A percentile compares a stretch with the other conserved stretches of the same genome.
Conservation (phyloP, 2,329 filamentous ascomycete genomes). For the Colletotrichum sublineola region DNA sequence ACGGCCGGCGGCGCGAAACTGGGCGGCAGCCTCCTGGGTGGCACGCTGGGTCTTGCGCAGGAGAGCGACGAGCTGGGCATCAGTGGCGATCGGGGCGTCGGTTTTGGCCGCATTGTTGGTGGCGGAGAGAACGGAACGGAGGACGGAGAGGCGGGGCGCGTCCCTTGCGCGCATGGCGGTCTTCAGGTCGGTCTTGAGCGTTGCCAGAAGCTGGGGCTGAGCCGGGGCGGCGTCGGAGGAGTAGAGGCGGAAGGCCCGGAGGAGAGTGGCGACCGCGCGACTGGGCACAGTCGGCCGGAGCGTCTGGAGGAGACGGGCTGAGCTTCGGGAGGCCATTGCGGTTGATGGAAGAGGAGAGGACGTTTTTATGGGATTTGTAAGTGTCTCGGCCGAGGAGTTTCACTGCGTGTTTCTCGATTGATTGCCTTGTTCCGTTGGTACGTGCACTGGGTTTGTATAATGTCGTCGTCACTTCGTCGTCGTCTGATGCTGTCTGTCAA, state of each 20-base stretch:
- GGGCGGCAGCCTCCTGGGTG: constrained; percentile 69
- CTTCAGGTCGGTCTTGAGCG: constrained; percentile 73
- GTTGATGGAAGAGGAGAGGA: background rate
- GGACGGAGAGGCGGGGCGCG: constrained; percentile 73
- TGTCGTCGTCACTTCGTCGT: background rate
- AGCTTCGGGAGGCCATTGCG: constrained; percentile 47
- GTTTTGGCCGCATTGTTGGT: constrained; percentile 84
- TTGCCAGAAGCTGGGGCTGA: constrained; percentile 63
- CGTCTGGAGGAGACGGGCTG: constrained; percentile 44
- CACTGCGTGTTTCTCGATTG: constrained; percentile 12
- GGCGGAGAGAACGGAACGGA: constrained; percentile 77
- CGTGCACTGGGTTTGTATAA: background rate
- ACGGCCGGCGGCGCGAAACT: constrained; percentile 74
- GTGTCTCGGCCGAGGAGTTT: background rate
- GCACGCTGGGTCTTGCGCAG: constrained; percentile 74
- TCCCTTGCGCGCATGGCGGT: constrained; percentile 76
- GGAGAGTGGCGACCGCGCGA: constrained; percentile 32
- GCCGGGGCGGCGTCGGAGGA: constrained; percentile 48
- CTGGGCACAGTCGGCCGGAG: constrained; percentile 43
- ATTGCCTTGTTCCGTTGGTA: background rate
- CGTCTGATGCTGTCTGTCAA: background rate
- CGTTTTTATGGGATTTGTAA: background rate
- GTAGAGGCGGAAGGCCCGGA: constrained; percentile 42
- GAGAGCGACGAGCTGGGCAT: constrained; percentile 76
- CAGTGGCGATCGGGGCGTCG: constrained; percentile 74